phyloP scores from a whole-genome alignment of 257 asterid genomes.

The Solanum gracilifrons region DNA sequence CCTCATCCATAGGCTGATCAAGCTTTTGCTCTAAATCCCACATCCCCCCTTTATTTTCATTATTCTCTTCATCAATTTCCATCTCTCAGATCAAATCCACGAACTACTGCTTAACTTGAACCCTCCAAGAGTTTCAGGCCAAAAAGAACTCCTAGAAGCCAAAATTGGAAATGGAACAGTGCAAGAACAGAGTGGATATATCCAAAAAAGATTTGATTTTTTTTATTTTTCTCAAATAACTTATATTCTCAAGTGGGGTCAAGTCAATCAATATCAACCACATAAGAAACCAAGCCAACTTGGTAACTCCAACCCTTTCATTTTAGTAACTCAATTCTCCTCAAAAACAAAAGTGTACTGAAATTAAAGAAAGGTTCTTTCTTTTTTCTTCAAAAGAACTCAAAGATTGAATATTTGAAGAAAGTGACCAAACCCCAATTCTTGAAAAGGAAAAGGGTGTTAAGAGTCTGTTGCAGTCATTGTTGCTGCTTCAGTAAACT shows the following conservation, averaged over 20 bases:
- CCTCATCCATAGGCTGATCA: constrained; percentile 99
- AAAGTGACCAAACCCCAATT: neutral
- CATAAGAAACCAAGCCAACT: constrained; percentile 3
- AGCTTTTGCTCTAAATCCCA: constrained; percentile 97
- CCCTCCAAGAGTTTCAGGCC: neutral
- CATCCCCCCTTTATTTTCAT: constrained; percentile 71
- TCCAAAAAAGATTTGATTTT: constrained; percentile 1
- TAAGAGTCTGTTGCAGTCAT: neutral
- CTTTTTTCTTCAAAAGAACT: neutral
- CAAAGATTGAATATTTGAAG: neutral
- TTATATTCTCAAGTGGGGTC: constrained; percentile 16
- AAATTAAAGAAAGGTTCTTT: neutral
- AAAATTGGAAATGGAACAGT: neutral
- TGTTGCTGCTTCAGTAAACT: neutral
- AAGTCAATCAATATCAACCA: constrained; percentile 12
- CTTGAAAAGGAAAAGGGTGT: neutral
- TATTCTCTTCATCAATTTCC: constrained; percentile 42
- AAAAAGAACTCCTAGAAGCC: neutral
- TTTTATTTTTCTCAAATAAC: neutral
- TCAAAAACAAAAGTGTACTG: neutral
- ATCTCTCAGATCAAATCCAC: constrained; percentile 5
- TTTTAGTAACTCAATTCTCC: neutral
- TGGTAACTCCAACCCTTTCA: neutral
- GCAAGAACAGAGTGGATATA: neutral
- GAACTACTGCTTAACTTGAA: neutral